Conservation (phyloP, 371 early-diverging fungal genomes). For the Encephalitozoon hellem region DNA sequence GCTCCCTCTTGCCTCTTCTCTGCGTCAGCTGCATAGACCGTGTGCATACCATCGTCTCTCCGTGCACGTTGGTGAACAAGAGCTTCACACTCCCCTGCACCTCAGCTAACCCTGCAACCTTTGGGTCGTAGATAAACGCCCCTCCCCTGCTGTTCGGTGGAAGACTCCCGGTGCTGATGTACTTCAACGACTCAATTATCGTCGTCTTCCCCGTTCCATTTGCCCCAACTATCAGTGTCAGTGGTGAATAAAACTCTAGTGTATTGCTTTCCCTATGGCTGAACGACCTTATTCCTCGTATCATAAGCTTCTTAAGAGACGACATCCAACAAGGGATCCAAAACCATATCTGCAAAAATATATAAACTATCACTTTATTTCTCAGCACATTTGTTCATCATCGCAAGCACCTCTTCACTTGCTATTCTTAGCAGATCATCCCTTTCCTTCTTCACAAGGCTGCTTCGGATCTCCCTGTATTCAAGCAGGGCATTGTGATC, state of each 20-base stretch:
- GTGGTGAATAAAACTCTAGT: constrained; percentile 78
- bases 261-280: constrained; percentile 67
- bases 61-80: constrained; percentile 70
- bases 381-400: neutral
- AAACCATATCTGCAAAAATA: neutral
- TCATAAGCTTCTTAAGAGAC: constrained; percentile 64
- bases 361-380: neutral
- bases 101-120: constrained; percentile 70
- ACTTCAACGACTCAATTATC: constrained; percentile 91
- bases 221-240: constrained; percentile 92
- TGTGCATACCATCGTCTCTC: constrained; percentile 68
- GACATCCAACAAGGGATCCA: constrained; percentile 28
- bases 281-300: constrained; percentile 87
- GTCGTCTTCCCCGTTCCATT: constrained; percentile 98
- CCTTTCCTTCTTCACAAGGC: constrained; percentile 31
- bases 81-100: constrained; percentile 85
- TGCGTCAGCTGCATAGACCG: constrained; percentile 68
- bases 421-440: constrained; percentile 3
- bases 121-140: constrained; percentile 94
- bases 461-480: constrained; percentile 36
- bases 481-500: constrained; percentile 28
- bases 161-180: constrained; percentile 82
- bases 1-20: constrained; percentile 64
- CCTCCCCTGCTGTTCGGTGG: constrained; percentile 77
- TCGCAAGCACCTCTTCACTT: constrained; percentile 15